Evolutionary conservation across 176 grass and related monocot species (phyloP).

Genomic region (Pharus latifolius): DNA sequence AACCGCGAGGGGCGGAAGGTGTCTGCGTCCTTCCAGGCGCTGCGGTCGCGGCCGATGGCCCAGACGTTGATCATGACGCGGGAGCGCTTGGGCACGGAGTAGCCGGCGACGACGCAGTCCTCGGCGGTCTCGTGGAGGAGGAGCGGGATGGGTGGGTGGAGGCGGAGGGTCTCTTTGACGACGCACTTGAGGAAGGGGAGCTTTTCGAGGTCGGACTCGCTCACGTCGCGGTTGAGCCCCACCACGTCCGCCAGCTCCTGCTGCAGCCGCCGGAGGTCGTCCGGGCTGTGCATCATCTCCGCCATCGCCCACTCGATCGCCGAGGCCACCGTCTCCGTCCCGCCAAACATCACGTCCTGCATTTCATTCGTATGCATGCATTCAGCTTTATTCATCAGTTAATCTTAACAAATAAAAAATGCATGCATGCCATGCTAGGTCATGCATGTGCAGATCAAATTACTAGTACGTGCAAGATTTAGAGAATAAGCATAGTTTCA

Average conservation of each 20-base stretch:
- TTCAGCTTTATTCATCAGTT: not conserved
- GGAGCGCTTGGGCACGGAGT: constrained; percentile 48
- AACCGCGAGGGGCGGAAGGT: constrained; percentile 55
- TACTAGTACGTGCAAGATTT: too few relatives aligned
- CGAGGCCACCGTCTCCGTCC: constrained; percentile 89
- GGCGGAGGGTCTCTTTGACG: constrained; percentile 86
- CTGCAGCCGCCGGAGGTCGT: constrained; percentile 58
- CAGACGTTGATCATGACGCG: constrained; percentile 86
- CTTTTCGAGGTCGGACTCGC: constrained; percentile 63
- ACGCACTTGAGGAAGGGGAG: constrained; percentile 79
- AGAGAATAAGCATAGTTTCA: too few relatives aligned
- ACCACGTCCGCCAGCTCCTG: constrained; percentile 51
- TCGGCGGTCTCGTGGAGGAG: constrained; percentile 80
- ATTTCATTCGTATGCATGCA: not conserved
- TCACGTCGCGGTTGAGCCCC: constrained; percentile 47
- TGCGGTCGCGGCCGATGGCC: constrained; percentile 63
- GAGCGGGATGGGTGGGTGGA: constrained; percentile 89
- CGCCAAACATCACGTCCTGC: constrained; percentile 97
- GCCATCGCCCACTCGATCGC: constrained; percentile 93
- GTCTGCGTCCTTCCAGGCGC: constrained; percentile 66
- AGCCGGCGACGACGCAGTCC: constrained; percentile 60
- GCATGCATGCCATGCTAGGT: too few relatives aligned
- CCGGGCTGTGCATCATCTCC: constrained; percentile 81
- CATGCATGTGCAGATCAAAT: too few relatives aligned
- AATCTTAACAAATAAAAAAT: not conserved